A percentile compares a stretch with the other conserved stretches of the same genome.
phyloP scores from a whole-genome alignment of 164 flowering plant species.

The Vitis vinifera region ASM3070453v1 NC_081810.1:6700501-6701000 shows the following conservation, averaged over 20 bases:
- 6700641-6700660: slow-evolving; percentile 29
- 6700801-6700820: background rate
- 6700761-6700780: background rate
- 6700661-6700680: slow-evolving; percentile 8
- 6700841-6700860: no score
- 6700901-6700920: no score
- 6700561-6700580: background rate
- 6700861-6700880: no score
- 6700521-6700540: no score
- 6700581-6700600: background rate
- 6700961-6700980: no score
- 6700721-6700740: slow-evolving; percentile 2
- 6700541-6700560: background rate
- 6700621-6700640: slow-evolving; percentile 39
- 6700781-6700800: background rate
- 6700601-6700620: background rate
- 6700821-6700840: background rate
- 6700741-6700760: background rate
- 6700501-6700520: no score
- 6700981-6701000: no score
- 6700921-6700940: no score
- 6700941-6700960: no score
- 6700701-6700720: background rate
- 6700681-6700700: background rate
- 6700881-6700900: no score